Percentiles rank a stretch among this genome's conserved stretches.
phyloP scores from a whole-genome alignment of 164 flowering plant genomes.

The Chimonanthus praecox region DNA sequence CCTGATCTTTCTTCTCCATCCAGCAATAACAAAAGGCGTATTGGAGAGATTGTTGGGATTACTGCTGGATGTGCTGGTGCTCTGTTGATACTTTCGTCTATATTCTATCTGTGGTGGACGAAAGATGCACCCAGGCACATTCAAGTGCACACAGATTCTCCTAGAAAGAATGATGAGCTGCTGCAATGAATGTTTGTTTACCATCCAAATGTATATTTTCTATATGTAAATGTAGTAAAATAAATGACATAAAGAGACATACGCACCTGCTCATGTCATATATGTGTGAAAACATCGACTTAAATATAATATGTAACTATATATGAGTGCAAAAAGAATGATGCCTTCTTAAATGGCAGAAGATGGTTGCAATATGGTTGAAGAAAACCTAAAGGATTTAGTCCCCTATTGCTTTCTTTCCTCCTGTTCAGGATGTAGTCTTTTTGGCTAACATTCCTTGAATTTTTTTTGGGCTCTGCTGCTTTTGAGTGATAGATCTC shows the following conservation, averaged over 20 bases:
- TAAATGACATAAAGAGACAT: background rate
- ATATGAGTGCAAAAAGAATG: too few species aligned
- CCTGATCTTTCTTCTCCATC: conserved; percentile 15
- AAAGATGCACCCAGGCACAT: conserved; percentile 23
- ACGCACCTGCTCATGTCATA: background rate
- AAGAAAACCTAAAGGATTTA: too few species aligned
- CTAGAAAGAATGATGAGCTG: conserved; percentile 15
- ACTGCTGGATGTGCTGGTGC: conserved; percentile 29
- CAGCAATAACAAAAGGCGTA: conserved; percentile 14
- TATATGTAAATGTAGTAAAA: background rate
- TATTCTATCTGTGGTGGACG: conserved; percentile 33
- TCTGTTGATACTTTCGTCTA: conserved; percentile 22
- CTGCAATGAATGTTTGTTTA: background rate
- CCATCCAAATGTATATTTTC: background rate
- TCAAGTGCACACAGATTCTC: conserved; percentile 28
- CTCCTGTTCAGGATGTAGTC: too few species aligned
- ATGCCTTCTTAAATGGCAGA: too few species aligned
- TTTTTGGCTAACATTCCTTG: too few species aligned
- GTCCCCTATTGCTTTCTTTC: too few species aligned
- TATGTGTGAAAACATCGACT: too few species aligned
- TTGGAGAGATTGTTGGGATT: conserved; percentile 30
- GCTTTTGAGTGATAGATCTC: too few species aligned
- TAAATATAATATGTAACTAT: too few species aligned
- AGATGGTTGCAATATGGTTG: too few species aligned
- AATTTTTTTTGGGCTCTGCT: too few species aligned